phyloP scores from a whole-genome alignment of 2,329 filamentous ascomycete species.

The Alternaria sp. region DNA sequence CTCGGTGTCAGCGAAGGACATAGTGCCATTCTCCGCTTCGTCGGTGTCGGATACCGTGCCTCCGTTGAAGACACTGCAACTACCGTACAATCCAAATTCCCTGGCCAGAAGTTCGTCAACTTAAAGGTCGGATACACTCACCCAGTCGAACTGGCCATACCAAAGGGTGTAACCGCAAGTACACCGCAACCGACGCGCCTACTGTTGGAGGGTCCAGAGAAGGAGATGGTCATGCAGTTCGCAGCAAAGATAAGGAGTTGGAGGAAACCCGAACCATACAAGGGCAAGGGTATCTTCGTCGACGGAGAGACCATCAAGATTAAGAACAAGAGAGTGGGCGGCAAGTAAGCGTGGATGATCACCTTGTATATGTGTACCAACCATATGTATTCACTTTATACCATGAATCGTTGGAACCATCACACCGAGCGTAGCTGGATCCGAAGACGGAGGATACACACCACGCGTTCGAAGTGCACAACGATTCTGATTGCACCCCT shows the following conservation, averaged over 20 bases:
- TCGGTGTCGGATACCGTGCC: conserved; percentile 95
- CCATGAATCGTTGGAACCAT: background rate
- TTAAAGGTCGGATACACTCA: conserved; percentile 97
- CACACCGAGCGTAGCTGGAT: background rate
- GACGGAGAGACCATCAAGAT: conserved; percentile 97
- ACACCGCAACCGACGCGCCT: conserved; percentile 91
- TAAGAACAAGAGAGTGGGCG: conserved; percentile 79
- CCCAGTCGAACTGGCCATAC: conserved; percentile 88
- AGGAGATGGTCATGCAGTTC: conserved; percentile 87
- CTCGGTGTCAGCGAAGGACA: conserved; percentile 96
- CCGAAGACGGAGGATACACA: background rate
- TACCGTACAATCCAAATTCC: conserved; percentile 72
- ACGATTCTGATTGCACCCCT: background rate
- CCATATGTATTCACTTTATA: conserved; percentile 22
- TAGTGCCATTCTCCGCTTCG: conserved; percentile 87
- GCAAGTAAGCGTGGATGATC: conserved; percentile 48
- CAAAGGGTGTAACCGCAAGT: conserved; percentile 82
- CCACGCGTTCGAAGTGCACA: background rate
- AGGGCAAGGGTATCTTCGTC: conserved; percentile 98
- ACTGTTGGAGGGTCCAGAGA: conserved; percentile 85
- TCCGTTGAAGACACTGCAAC: conserved; percentile 79
- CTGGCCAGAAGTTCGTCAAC: conserved; percentile 86
- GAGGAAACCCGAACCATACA: conserved; percentile 95
- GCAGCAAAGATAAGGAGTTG: conserved; percentile 87
- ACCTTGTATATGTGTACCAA: conserved; percentile 26